Evolutionary conservation across 2,329 filamentous ascomycete genomes (phyloP).

Genomic region (Pseudohalonectria lignicola): DNA sequence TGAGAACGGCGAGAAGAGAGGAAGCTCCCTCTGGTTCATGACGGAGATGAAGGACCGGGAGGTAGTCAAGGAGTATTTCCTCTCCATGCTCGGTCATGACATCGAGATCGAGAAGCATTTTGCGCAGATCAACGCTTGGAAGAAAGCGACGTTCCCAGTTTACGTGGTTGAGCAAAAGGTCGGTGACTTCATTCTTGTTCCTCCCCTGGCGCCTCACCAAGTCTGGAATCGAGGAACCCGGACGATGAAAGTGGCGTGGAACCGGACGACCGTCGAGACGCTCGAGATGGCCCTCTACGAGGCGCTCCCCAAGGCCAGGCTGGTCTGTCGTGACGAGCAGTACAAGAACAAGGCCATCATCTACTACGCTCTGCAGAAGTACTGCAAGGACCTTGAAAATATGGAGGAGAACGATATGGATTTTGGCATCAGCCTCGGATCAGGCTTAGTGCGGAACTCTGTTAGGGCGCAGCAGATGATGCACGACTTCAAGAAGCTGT

Average conservation of each 20-base stretch:
- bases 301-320: conserved; percentile 74
- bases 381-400: conserved; percentile 45
- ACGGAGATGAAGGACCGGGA: conserved; percentile 89
- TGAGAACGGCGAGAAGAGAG: conserved; percentile 65
- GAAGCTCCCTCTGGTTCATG: conserved; percentile 98
- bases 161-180: conserved; percentile 85
- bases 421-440: conserved; percentile 33
- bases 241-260: conserved; percentile 98
- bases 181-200: conserved; percentile 89
- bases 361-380: conserved; percentile 77
- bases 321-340: conserved; percentile 94
- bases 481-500: conserved; percentile 72
- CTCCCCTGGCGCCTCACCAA: conserved; percentile 87
- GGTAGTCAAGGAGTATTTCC: conserved; percentile 84
- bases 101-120: conserved; percentile 97
- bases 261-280: conserved; percentile 85
- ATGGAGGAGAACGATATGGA: conserved; percentile 30
- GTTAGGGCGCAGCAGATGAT: conserved; percentile 53
- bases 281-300: conserved; percentile 77
- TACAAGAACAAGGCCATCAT: conserved; percentile 98
- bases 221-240: conserved; percentile 96
- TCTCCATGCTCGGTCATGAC: conserved; percentile 87
- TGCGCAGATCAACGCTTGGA: conserved; percentile 91
- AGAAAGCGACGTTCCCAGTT: conserved; percentile 83
- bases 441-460: conserved; percentile 30